A percentile compares a stretch with the other conserved stretches of the same genome.
Evolutionary conservation across 2,329 filamentous ascomycete genomes (phyloP).

Genomic region (Cordyceps tenuipes): DNA sequence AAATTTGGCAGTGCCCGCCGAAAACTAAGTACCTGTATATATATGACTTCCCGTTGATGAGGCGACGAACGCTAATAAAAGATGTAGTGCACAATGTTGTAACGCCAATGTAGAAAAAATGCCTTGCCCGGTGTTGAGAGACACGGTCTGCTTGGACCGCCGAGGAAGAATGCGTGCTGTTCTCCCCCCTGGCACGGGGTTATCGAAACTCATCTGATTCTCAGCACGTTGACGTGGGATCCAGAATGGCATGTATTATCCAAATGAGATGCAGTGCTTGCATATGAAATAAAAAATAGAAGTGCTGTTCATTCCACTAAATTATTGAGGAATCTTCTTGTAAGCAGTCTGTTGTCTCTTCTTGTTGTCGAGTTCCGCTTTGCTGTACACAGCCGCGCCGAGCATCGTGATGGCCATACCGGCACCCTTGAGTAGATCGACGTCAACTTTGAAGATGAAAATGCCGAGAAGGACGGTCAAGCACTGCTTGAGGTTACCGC

Average conservation of each 20-base stretch:
- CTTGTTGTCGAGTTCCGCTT: constrained; percentile 46
- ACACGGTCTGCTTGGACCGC: not conserved
- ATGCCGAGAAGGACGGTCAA: constrained; percentile 47
- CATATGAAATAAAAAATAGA: not conserved
- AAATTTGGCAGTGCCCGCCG: not conserved
- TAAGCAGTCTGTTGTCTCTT: constrained; percentile 24
- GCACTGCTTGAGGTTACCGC: constrained; percentile 51
- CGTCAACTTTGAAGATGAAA: constrained; percentile 41
- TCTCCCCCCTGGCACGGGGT: not conserved
- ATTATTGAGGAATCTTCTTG: constrained; percentile 24
- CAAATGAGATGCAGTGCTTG: not conserved
- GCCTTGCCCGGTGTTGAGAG: not conserved
- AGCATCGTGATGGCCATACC: constrained; percentile 47
- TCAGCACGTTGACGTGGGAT: not conserved
- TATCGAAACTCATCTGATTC: not conserved
- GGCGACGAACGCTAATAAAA: not conserved
- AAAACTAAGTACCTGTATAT: not conserved
- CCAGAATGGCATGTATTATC: not conserved
- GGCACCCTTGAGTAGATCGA: constrained; percentile 45
- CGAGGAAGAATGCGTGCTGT: not conserved
- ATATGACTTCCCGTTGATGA: not conserved
- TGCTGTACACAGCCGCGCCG: constrained; percentile 50
- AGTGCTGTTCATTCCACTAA: not conserved
- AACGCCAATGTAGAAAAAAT: constrained; percentile 7
- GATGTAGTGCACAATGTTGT: not conserved